Conservation (phyloP, 1,139 yeast genomes). For the Williopsis jadinii region DNA sequence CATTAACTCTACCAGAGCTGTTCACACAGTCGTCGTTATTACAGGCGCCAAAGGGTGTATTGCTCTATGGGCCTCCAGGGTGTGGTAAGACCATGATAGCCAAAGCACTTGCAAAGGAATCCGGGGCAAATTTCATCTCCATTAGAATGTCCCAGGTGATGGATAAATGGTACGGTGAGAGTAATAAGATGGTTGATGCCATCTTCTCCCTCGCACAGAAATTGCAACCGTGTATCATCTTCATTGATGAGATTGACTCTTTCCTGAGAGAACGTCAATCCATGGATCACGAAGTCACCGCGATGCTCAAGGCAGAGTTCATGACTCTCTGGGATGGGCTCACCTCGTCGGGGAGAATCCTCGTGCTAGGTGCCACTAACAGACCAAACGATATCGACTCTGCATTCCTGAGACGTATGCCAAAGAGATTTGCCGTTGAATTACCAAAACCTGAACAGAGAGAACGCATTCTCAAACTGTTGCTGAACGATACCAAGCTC, state of each 20-base stretch:
- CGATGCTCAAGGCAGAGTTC: slow-evolving; percentile 91
- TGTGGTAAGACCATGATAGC: slow-evolving; percentile 98
- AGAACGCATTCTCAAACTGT: slow-evolving; percentile 54
- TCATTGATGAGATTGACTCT: slow-evolving; percentile 95
- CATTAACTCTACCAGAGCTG: slow-evolving; percentile 69
- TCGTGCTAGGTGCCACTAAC: slow-evolving; percentile 94
- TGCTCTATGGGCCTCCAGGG: slow-evolving; percentile 95
- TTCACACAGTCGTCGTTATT: slow-evolving; percentile 58
- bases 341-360: slow-evolving; percentile 62
- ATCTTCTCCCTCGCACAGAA: slow-evolving; percentile 85
- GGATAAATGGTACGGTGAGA: slow-evolving; percentile 99
- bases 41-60: slow-evolving; percentile 91
- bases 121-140: slow-evolving; percentile 87
- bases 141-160: slow-evolving; percentile 90
- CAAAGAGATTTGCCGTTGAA: slow-evolving; percentile 77
- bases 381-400: slow-evolving; percentile 86
- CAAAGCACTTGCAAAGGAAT: slow-evolving; percentile 87
- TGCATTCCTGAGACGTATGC: slow-evolving; percentile 89
- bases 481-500: slow-evolving; percentile 57
- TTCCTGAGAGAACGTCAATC: slow-evolving; percentile 82
- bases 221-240: slow-evolving; percentile 86
- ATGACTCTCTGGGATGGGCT: slow-evolving; percentile 98
- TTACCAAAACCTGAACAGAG: slow-evolving; percentile 71
- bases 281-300: slow-evolving; percentile 91
- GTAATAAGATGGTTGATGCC: slow-evolving; percentile 91